These are phyloP conservation scores for Coelastrella sp. DNA, from an alignment of 139 green algal genomes.

Conservation along the genomic window DNA sequence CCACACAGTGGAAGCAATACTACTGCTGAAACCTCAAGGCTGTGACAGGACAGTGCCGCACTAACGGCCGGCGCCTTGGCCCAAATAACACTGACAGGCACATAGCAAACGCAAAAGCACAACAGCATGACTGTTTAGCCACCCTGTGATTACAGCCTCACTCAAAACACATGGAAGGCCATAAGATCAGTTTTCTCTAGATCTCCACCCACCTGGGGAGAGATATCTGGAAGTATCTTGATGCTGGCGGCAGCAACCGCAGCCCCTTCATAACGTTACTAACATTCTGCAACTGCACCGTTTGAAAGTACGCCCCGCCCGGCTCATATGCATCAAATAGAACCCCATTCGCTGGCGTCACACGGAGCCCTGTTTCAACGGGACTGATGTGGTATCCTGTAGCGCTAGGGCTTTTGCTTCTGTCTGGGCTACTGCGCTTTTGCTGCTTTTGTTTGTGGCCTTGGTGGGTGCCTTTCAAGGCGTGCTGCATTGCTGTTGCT, in stretches of 20 bases:
- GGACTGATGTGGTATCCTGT: neutral
- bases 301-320: conserved; percentile 57
- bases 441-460: neutral
- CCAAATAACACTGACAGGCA: no score
- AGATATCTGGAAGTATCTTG: conserved; percentile 75
- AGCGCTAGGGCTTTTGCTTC: neutral
- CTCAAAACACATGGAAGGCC: no score
- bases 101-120: no score
- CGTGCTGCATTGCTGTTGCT: neutral
- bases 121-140: no score
- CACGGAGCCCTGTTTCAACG: conserved; percentile 52
- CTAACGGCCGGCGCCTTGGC: no score
- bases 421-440: neutral
- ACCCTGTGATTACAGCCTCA: no score
- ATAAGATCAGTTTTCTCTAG: neutral
- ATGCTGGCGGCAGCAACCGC: conserved; percentile 67
- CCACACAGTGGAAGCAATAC: no score
- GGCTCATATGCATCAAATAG: conserved; percentile 66
- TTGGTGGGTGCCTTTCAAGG: neutral
- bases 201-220: conserved; percentile 44
- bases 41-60: no score
- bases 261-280: conserved; percentile 57
- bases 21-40: no score
- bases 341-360: conserved; percentile 63
- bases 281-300: conserved; percentile 72